Base-by-base conservation (phyloP, 208 protist species). In the Crithidia bombi region DNA sequence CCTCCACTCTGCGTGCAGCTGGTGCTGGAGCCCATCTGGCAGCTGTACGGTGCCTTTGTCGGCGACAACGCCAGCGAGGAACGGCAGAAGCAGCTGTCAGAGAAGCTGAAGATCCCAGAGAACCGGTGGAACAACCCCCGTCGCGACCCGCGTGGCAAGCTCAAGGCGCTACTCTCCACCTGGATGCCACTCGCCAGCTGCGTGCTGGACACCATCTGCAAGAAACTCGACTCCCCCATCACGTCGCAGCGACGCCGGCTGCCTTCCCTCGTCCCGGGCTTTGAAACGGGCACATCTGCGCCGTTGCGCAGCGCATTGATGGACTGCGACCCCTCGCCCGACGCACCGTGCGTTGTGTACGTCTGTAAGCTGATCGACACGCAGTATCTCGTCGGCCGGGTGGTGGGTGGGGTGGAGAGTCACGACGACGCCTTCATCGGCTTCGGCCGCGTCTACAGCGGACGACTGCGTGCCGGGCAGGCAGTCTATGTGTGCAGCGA, bases 381-480 rank as follows among this genome's bases (percentile, higher is more conserved):
- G 17, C 85, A 95, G 70, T 90, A 89, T 79, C 77, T 95, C 30
- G 89, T 93, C 3, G 89, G 90, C 44, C 77, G 78, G 28, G 52
- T 69, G 35, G 79, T 83, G 46, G 79, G 78, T 11, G 52, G 69
- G 23, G 81, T 82, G 39, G 87, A 85, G 58, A 52, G 72, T 51
- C 30, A 57, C 35, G 88, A 93, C 14, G 81, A 92, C 80, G 85
- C 83, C 49, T 98, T 99, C 75, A 91, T 99, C 65, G 98, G 92
- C 21, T 99, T 99, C 66, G 90, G 94, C 23, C 84, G 98, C 32
- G 93, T 99, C 21, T 99, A 99, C 74, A 92, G 86, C 75, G 98
- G 98, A 9, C 94, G 93, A 3, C 79, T 99, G 46, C 83, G 80
- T n/a, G 81, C 87, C 19, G 97, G 98, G 9, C 66, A 94, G 38